Evolutionary conservation across 345 rosid species (phyloP), one percentile per base, ranked within the genome.

Genomic region (Aquilaria yunnanensis): DNA sequence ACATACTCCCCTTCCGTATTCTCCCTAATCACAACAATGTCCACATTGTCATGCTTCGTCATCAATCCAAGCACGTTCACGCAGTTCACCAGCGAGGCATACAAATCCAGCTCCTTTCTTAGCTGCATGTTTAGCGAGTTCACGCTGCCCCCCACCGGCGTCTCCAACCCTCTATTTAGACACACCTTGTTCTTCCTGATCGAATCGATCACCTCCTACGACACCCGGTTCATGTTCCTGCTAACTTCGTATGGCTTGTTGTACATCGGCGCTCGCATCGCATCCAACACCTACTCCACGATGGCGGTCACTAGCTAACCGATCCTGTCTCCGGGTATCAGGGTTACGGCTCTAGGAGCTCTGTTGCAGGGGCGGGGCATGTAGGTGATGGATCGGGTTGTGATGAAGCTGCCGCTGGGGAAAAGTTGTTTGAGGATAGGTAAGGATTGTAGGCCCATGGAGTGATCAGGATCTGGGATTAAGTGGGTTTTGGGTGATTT

Each of bases 281-380:
- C 90, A 52, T 81, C 82, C 92, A 90, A 85, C 32, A 90, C 90
- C 61, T 85, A 87, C 70, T 87, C 90, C 4, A 90, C 92, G 9
- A 90, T 86, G 33, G 81, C 86, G 31, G 97, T 90, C 14, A 83
- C 97, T 32, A 90, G 77, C 0, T 92, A 92, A 5, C 96, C 96
- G 56, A 90, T 87, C 30, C 97, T 92, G 51, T 90, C 97, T 0
- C 96, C 96, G 16, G 97, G 88, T 34, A 90, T 81, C 33, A 90
- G 70, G 14, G 97, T 90, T 14, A 90, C 90, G 14, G 84, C 67
- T n/a, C 92, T 85, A 9, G 89, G 92, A 1, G 88, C 71, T 1
- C 92, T 92, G 63, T 87, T 95, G 4, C 97, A 95, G 31, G 97
- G 95, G 9, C 97, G 83, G 34, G 97, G 97, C 97, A 90, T 90